Conservation (phyloP, 2,329 filamentous ascomycete genomes). For the Arthrobotrys sinensis region DNA sequence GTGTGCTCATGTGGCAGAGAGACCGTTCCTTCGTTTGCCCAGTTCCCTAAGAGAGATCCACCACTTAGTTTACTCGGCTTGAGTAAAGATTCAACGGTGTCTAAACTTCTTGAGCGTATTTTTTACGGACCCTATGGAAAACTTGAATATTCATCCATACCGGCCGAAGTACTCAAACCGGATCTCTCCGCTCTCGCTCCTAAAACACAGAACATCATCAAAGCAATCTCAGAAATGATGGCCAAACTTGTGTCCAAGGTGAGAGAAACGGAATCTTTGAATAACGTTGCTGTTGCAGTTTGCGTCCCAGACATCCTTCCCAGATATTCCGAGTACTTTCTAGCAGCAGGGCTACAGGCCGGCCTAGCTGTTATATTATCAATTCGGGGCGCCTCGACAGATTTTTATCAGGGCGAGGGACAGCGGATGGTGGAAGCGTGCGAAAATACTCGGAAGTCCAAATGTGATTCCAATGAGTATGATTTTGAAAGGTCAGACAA, state of each 20-base stretch:
- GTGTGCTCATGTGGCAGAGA: neutral
- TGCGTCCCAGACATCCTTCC: conserved; percentile 2
- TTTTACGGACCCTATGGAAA: neutral
- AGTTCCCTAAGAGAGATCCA: neutral
- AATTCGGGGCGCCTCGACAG: neutral
- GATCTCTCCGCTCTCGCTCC: conserved; percentile 17
- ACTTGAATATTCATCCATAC: neutral
- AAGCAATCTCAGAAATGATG: conserved; percentile 13
- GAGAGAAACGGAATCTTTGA: conserved; percentile 10
- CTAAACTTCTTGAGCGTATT: neutral
- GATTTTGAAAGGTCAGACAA: neutral
- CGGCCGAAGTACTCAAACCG: conserved; percentile 11
- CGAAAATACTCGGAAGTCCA: neutral
- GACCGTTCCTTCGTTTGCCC: conserved; percentile 5
- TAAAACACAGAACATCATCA: conserved; percentile 9
- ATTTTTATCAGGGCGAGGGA: neutral
- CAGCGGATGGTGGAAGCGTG: neutral
- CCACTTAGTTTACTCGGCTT: neutral
- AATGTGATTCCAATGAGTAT: neutral
- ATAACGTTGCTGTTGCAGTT: neutral
- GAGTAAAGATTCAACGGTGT: neutral
- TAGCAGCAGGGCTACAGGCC: neutral
- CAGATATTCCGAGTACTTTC: neutral
- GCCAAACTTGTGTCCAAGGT: conserved; percentile 8
- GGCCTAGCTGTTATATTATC: neutral